Conservation (phyloP, 352 stramenopile genomes). For the Phytopythium boreale region DNA sequence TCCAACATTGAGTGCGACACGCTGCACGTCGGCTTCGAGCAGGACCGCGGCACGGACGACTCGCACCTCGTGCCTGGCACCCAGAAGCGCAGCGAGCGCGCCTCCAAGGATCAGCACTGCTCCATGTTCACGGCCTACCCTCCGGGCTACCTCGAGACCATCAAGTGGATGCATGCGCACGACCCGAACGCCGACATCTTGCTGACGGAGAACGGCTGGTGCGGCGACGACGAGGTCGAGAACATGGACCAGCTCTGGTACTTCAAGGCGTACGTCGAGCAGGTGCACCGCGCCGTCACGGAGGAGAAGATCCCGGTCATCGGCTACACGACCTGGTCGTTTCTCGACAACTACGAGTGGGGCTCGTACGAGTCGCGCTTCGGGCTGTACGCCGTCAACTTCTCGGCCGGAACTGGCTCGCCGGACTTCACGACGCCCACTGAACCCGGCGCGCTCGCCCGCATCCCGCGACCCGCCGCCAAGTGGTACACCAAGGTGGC, state of each 20-base stretch:
- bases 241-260: conserved; percentile 45
- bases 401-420: conserved; percentile 20
- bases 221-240: conserved; percentile 34
- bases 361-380: conserved; percentile 36
- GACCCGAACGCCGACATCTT: conserved; percentile 24
- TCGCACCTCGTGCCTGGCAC: conserved; percentile 35
- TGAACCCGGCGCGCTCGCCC: conserved; percentile 13
- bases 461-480: conserved; percentile 19
- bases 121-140: conserved; percentile 29
- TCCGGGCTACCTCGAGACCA: conserved; percentile 30
- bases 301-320: conserved; percentile 15
- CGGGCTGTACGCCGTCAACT: conserved; percentile 40
- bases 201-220: too few relatives aligned
- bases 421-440: conserved; percentile 8
- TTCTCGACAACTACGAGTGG: conserved; percentile 44
- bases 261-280: conserved; percentile 25
- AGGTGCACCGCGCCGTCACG: conserved; percentile 8
- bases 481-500: conserved; percentile 26
- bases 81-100: conserved; percentile 7
- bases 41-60: conserved; percentile 29
- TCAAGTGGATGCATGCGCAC: conserved; percentile 38
- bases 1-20: conserved; percentile 17
- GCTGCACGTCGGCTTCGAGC: conserved; percentile 23
- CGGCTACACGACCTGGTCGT: conserved; percentile 23
- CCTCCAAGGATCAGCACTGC: conserved; percentile 13